Percentiles rank a stretch among this genome's conserved stretches.
Evolutionary conservation across 106 monocot genomes (phyloP).

Genomic region (Dendrobium nobile): DNA sequence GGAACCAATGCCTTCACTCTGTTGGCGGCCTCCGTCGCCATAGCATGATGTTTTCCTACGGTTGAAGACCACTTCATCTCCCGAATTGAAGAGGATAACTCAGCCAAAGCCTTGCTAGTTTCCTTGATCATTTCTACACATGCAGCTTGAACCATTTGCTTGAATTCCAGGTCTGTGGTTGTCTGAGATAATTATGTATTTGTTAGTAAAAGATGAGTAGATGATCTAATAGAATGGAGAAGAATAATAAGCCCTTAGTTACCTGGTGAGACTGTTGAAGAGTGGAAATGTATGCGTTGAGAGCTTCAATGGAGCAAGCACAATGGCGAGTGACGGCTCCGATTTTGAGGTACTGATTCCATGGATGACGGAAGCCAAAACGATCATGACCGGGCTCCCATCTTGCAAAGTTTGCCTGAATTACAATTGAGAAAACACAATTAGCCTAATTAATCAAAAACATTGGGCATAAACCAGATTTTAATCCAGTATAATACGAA

Average conservation of each 20-base stretch:
- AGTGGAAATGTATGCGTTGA: constrained; percentile 17
- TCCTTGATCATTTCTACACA: constrained; percentile 34
- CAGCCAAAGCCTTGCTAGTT: constrained; percentile 10
- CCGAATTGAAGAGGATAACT: constrained; percentile 33
- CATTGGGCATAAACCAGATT: background rate
- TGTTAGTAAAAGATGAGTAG: background rate
- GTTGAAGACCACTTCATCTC: constrained; percentile 17
- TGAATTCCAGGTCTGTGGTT: constrained; percentile 16
- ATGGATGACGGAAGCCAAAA: constrained; percentile 50
- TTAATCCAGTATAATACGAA: too few relatives aligned
- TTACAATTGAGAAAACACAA: background rate
- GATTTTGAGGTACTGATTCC: constrained; percentile 57
- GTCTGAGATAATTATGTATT: constrained; percentile 2
- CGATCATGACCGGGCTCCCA: constrained; percentile 65
- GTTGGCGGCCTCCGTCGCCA: constrained; percentile 11
- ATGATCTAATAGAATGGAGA: background rate
- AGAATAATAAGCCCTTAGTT: background rate
- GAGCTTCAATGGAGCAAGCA: constrained; percentile 41
- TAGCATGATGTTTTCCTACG: constrained; percentile 12
- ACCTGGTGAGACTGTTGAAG: background rate
- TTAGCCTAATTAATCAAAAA: background rate
- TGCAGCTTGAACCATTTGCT: constrained; percentile 11
- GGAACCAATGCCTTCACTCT: constrained; percentile 14
- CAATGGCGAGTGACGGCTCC: constrained; percentile 39
- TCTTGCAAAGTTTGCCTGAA: constrained; percentile 55